Percentiles rank a stretch among this genome's conserved stretches.
Evolutionary conservation across 192 early-diverging fungal species (phyloP).

Genomic region (Linnemannia exigua): DNA sequence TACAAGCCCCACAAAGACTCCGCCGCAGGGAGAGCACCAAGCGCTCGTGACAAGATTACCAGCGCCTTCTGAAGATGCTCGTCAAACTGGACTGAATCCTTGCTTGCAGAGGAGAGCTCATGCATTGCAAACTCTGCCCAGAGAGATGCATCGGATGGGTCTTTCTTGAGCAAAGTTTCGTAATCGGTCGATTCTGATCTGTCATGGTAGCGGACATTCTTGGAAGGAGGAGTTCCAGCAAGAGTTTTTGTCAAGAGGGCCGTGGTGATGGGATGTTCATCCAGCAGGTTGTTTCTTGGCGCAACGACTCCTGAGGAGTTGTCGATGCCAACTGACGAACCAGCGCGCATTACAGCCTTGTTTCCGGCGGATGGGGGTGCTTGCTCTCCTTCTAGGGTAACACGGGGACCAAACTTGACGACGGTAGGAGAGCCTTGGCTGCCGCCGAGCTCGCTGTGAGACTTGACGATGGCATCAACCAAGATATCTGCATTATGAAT

Average conservation of each 20-base stretch:
- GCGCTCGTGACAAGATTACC: slow-evolving; percentile 16
- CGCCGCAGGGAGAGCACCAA: neutral
- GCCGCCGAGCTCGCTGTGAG: slow-evolving; percentile 30
- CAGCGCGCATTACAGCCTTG: neutral
- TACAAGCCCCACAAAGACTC: slow-evolving; percentile 41
- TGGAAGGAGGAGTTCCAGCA: neutral
- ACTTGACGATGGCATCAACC: slow-evolving; percentile 36
- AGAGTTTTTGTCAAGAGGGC: slow-evolving; percentile 8
- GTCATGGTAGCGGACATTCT: slow-evolving; percentile 29
- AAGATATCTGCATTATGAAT: slow-evolving; percentile 45
- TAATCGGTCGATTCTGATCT: neutral
- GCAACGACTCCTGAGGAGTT: neutral
- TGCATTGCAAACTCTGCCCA: slow-evolving; percentile 40
- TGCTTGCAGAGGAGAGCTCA: neutral
- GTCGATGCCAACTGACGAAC: neutral
- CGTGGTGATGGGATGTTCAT: slow-evolving; percentile 25
- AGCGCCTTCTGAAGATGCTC: neutral
- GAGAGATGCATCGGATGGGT: neutral
- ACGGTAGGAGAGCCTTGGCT: slow-evolving; percentile 11
- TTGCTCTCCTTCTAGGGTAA: neutral
- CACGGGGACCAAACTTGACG: slow-evolving; percentile 43
- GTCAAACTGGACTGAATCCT: neutral
- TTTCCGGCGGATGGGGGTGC: neutral
- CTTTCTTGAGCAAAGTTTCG: neutral
- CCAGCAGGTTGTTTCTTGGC: neutral